Base-by-base conservation (phyloP, 2,329 filamentous ascomycete species). In the Orbilia oligospora region DNA sequence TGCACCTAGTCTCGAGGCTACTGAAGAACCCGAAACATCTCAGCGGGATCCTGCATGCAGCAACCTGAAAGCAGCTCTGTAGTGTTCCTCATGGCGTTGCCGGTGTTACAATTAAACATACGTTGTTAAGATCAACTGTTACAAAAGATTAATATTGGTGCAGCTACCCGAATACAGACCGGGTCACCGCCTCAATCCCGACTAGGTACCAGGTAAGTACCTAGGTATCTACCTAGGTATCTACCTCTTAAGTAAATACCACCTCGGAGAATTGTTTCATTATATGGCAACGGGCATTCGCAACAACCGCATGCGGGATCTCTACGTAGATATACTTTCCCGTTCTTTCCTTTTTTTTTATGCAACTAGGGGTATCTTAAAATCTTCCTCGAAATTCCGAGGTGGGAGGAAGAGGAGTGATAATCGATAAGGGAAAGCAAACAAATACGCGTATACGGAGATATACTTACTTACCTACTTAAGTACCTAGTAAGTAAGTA, bases 281-380 rank as follows among this genome's bases (percentile, higher is more conserved):
- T 55, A 14, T 66, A 22, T 27, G 63, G 63, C 30, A 18, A 16
- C 63, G 14, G n/a, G 27, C 63, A 66, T 66, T 51, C 36, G 63
- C 44, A 66, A n/a, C 4, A 41, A 22, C 63, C 63, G 63, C 24
- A 51, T 66, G 44, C 46, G 63, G 63, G 30, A 38, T 22, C n/a
- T 38, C 30, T 14, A 58, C n/a, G n/a, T n/a, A n/a, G n/a, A n/a
- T 30, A 30, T 30, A 30, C 27, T 30, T 30, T 6, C 6, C 27
- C 27, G 27, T 30, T 30, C 27, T 30, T 30, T 30, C 27, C 8
- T 4, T 36, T 36, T 36, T 4, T 36, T 36, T 1, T 36, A 36
- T 41, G 27, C 27, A 30, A 30, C 6, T 30, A 30, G 3, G 27
- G 27, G 27, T 30, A n/a, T n/a, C n/a, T n/a, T n/a, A 30, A 30